A percentile compares a stretch with the other conserved stretches of the same genome.
phyloP scores from a whole-genome alignment of 1,139 yeast genomes.

The Saccharomyces hybrid region DNA sequence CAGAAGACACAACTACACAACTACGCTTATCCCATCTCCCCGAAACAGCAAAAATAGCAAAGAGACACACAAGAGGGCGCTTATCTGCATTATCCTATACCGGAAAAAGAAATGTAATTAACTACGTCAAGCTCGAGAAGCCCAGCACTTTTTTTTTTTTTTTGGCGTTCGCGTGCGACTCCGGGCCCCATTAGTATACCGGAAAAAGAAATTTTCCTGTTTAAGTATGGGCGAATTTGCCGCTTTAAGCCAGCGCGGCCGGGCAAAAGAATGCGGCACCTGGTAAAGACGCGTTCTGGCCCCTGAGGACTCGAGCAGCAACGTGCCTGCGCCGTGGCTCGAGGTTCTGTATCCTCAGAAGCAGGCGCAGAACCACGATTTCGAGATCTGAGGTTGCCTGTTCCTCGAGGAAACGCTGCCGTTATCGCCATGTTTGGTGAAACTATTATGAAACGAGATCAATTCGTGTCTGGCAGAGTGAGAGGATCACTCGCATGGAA shows the following conservation, averaged over 20 bases:
- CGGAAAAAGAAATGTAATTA: not conserved
- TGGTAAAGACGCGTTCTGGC: not conserved
- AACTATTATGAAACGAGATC: not conserved
- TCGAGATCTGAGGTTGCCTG: not conserved
- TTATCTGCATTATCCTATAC: not conserved
- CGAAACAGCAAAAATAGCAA: not conserved
- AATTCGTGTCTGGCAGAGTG: not conserved
- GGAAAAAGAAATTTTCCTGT: not conserved
- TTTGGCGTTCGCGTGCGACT: not conserved
- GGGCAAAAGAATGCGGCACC: not conserved
- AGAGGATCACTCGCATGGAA: not conserved
- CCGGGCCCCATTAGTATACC: not conserved
- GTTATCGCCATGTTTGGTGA: not conserved
- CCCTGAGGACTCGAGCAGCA: not conserved
- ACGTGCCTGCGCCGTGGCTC: not conserved
- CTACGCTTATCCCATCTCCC: not conserved
- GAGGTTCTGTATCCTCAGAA: not conserved
- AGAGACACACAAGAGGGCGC: not conserved
- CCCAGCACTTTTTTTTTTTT: not conserved
- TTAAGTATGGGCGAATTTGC: not conserved
- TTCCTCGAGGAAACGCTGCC: not conserved
- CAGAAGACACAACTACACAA: not conserved
- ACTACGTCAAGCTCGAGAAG: not conserved
- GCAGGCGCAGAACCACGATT: not conserved
- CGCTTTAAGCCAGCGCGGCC: not conserved